Conservation (phyloP, 768 basidiomycete genomes). For the Termitomyces sp. region DNA sequence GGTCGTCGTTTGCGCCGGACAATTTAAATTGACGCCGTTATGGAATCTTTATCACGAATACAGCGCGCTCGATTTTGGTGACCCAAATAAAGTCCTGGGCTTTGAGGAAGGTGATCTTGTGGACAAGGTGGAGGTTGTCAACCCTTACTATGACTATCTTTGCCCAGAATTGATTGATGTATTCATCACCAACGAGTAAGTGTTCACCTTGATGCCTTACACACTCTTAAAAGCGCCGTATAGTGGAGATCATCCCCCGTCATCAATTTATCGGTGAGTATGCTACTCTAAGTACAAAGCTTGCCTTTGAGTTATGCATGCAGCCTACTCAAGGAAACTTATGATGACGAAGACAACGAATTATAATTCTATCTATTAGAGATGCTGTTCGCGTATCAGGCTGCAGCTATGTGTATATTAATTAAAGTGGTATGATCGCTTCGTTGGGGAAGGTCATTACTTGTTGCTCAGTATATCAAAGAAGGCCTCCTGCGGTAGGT, state of each 20-base stretch:
- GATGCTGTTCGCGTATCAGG: constrained; percentile 13
- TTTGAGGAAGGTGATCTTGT: constrained; percentile 76
- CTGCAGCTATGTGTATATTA: constrained; percentile 15
- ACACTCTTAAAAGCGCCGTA: neutral
- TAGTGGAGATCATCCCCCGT: constrained; percentile 95
- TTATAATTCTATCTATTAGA: constrained; percentile 35
- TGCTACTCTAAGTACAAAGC: neutral
- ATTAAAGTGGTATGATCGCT: neutral
- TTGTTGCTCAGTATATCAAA: constrained; percentile 77
- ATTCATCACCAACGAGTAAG: constrained; percentile 97
- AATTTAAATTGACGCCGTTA: constrained; percentile 91
- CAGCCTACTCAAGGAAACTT: constrained; percentile 87
- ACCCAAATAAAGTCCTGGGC: constrained; percentile 53
- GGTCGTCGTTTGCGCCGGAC: constrained; percentile 89
- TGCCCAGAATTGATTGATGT: constrained; percentile 88
- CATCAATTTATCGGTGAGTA: constrained; percentile 81
- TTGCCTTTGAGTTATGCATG: constrained; percentile 7
- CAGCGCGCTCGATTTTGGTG: constrained; percentile 76
- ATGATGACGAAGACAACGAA: constrained; percentile 91
- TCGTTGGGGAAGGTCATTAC: constrained; percentile 14
- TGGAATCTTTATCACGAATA: constrained; percentile 89
- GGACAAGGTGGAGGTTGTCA: constrained; percentile 87
- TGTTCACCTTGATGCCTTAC: constrained; percentile 13
- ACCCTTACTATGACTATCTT: constrained; percentile 97
- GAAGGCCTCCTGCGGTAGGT: constrained; percentile 95